Percentiles rank a stretch among this genome's conserved stretches.
These are phyloP conservation scores for Sicyos baderoa DNA, from an alignment of 306 rosid species.

Conservation along the genomic window DNA sequence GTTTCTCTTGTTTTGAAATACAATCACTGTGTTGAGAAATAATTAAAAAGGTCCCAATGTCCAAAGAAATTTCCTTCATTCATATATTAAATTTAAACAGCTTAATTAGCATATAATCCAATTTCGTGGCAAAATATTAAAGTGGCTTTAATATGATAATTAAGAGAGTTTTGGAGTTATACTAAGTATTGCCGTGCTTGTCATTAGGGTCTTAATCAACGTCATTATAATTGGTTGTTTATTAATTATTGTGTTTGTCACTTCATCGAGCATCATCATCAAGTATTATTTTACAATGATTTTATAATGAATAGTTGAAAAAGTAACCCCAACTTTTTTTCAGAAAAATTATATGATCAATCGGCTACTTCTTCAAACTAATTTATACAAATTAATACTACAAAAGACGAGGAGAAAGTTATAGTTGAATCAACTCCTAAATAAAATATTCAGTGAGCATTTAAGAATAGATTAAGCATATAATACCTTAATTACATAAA, in stretches of 20 bases:
- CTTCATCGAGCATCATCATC: constrained; percentile 8
- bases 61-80: neutral
- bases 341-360: neutral
- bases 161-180: constrained; percentile 14
- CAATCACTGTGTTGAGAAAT: neutral
- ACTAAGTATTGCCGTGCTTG: constrained; percentile 10
- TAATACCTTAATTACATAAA: neutral
- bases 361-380: neutral
- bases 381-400: neutral
- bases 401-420: neutral
- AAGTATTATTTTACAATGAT: neutral
- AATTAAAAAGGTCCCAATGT: neutral
- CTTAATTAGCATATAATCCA: constrained; percentile 1
- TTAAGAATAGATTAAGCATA: neutral
- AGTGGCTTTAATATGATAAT: neutral
- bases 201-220: constrained; percentile 5
- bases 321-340: neutral
- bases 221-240: constrained; percentile 3
- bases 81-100: neutral
- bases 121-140: neutral
- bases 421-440: neutral
- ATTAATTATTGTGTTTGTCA: constrained; percentile 19
- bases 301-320: neutral
- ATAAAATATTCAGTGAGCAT: neutral
- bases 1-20: neutral